Conservation (phyloP, 164 flowering plant species). For the Chimonanthus praecox region DNA sequence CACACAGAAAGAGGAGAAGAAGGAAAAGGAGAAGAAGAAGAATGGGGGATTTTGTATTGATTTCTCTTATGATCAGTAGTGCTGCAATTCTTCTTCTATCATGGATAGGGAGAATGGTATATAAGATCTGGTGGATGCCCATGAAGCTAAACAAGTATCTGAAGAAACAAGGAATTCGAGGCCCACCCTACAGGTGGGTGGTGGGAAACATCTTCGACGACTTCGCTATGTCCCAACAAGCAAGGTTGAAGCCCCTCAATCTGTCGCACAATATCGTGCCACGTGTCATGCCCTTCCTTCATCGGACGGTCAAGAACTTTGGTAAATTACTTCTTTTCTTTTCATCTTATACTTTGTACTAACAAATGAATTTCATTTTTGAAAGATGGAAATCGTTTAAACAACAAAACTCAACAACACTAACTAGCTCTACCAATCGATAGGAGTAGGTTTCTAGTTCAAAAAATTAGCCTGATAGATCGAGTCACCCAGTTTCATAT, state of each 20-base stretch:
- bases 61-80: neutral
- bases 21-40: neutral
- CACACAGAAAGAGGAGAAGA: too few relatives aligned
- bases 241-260: conserved; percentile 11
- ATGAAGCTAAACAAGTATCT: conserved; percentile 9
- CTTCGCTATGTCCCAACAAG: neutral
- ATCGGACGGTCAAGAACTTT: conserved; percentile 5
- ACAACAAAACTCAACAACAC: too few relatives aligned
- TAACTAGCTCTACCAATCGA: too few relatives aligned
- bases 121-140: conserved; percentile 12
- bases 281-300: conserved; percentile 12
- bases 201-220: conserved; percentile 15
- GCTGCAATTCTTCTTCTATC: neutral
- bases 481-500: too few relatives aligned
- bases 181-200: conserved; percentile 12
- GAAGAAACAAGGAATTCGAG: conserved; percentile 13
- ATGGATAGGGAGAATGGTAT: conserved; percentile 1
- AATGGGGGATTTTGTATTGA: neutral
- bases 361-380: too few relatives aligned
- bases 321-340: conserved; percentile 5
- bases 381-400: too few relatives aligned
- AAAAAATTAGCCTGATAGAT: too few relatives aligned
- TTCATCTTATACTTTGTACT: too few relatives aligned
- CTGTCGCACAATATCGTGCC: conserved; percentile 19
- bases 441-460: too few relatives aligned